Evolutionary conservation across 768 basidiomycete genomes (phyloP), one percentile per base, ranked within the genome.

Genomic region (Gautieria morchelliformis): DNA sequence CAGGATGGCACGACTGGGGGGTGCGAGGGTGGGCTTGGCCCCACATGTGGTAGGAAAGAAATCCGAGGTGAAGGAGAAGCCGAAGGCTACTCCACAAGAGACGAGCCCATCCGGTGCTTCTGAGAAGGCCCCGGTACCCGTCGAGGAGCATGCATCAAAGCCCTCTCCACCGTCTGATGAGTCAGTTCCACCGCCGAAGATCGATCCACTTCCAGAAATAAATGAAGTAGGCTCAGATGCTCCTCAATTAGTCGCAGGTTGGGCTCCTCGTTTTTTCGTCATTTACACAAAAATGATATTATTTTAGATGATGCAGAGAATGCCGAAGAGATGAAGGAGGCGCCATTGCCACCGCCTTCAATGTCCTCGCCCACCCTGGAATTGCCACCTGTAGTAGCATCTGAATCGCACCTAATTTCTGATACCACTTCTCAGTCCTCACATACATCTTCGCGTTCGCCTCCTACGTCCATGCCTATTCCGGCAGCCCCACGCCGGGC

Each of bases 1-100:
- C 22, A 79, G 93, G 47, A 92, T 98, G 91, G 93, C 92, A 42
- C 85, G 87, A 59, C 77, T 97, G 17, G 94, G 94, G 30, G 94
- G 92, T 49, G 81, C 89, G 14, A 75, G 85, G 55, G 74, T 92
- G 22, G 89, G 89, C 4, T 87, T 95, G 86, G 80, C 75, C 1
- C 84, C 56, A 15, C 52, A 85, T 1, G 72, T 85, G 58, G 83
- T 89, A 69, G 83, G 80, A 14, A 75, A 75, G 54, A 79, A 79
- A 60, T 80, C 81, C 1, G 67, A 67, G n/a, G 37, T 35, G 15
- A 52, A 52, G 32, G 27, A 27, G 22, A 49, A 49, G 24, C 53
- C 53, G 19, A 44, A 55, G 12, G 19, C 32, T 27, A 5, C 12
- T 5, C 15, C 40, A 19, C 17, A 49, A 32, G 56, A 57, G 56